Conservation (phyloP, 805 yeast genomes). For the Yamadazyma sp. region DNA sequence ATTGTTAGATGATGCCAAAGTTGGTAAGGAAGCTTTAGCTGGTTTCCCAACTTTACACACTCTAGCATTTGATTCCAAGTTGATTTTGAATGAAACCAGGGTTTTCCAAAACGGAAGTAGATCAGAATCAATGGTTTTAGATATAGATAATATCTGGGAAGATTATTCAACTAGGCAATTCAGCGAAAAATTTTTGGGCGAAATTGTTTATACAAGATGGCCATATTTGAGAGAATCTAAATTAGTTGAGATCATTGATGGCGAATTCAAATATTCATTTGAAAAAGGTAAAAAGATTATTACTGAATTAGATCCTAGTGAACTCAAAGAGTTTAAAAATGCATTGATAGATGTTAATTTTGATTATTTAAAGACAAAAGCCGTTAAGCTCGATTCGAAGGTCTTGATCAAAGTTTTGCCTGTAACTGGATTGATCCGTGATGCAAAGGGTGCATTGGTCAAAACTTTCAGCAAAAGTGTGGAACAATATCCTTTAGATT, state of each 20-base stretch:
- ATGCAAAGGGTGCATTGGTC: constrained; percentile 65
- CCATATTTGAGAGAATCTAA: constrained; percentile 86
- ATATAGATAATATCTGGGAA: constrained; percentile 51
- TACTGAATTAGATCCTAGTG: constrained; percentile 20
- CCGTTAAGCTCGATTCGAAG: constrained; percentile 53
- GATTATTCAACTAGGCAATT: constrained; percentile 61
- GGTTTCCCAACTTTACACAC: constrained; percentile 88
- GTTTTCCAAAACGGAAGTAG: constrained; percentile 85
- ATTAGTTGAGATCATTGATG: constrained; percentile 61
- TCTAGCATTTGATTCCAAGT: constrained; percentile 53
- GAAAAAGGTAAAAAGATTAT: constrained; percentile 5
- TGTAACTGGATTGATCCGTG: constrained; percentile 75
- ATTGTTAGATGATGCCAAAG: constrained; percentile 59
- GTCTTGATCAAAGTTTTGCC: constrained; percentile 69
- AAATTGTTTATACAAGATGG: constrained; percentile 75
- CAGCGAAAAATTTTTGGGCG: constrained; percentile 58
- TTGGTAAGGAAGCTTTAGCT: constrained; percentile 71
- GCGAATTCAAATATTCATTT: constrained; percentile 44
- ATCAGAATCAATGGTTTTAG: constrained; percentile 75
- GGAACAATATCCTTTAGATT: constrained; percentile 70
- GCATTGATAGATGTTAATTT: constrained; percentile 37
- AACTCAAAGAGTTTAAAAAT: constrained; percentile 39
- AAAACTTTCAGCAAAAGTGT: constrained; percentile 61
- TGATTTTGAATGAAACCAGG: constrained; percentile 60
- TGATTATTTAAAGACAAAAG: constrained; percentile 51